Base-by-base conservation (phyloP, 306 rosid species). In the Cajanus cajan region DNA sequence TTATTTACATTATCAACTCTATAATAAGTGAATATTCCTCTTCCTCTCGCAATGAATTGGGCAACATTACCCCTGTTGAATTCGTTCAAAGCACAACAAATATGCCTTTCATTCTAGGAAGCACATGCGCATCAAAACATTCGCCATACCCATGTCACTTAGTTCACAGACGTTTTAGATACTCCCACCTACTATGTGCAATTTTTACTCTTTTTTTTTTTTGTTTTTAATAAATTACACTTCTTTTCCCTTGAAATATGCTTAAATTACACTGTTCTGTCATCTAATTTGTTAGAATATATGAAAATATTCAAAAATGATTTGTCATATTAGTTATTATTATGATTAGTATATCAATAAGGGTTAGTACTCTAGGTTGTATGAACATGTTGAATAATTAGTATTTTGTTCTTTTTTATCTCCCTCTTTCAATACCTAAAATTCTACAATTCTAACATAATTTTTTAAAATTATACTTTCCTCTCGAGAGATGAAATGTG, bases 21-120 rank as follows among this genome's bases (percentile, higher is more conserved):
- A 71, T 71, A 61, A 63, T 31, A 70, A n/a, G 37, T 31, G 19
- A 51, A 36, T 65, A 57, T 70, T 69, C 67, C 36, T 82, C 73
- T 43, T 62, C 65, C 44, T 82, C 68, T 33, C 6, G 24, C 48
- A 73, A 28, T 64, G 68, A 76, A 61, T 76, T 68, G 10, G 64
- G 48, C 57, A 44, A 81, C 62, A 73, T 41, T 11, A 14, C 63
- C 64, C 63, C 36, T 4, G 47, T 45, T 31, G 52, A 33, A 48
- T 19, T 24, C 67, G 70, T 39, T 64, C 51, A 58, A 41, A 54
- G 71, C 22, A n/a, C 48, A 43, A 50, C 25, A 73, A 22, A 16
- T 22, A 55, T 55, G 8, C 36, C 15, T 45, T 61, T 47, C 63
- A 44, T 16, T 65, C 33, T 19, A 39, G 10, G 72, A 67, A 67